These are phyloP conservation scores for Verticillium nubilum DNA, from an alignment of 2,329 filamentous ascomycete species.

Conservation along the genomic window DNA sequence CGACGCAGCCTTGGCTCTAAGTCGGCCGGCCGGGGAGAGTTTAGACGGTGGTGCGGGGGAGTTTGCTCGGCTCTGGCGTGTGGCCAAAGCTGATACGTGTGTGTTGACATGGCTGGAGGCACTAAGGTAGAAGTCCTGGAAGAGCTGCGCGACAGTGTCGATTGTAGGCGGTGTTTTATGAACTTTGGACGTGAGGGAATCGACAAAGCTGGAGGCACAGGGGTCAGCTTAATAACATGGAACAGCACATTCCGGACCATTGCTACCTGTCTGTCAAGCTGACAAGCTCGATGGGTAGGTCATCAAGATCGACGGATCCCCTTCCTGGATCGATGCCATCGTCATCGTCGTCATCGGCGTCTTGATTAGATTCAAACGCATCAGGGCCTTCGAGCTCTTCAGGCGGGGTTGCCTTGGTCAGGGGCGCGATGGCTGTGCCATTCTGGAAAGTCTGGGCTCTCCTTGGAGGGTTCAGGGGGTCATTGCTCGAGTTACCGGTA, in stretches of 20 bases:
- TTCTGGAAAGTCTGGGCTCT: conserved; percentile 15
- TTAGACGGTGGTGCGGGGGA: conserved; percentile 52
- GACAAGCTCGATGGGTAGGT: conserved; percentile 89
- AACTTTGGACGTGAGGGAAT: conserved; percentile 81
- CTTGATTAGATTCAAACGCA: conserved; percentile 42
- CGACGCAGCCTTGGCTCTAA: conserved; percentile 51
- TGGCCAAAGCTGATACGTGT: conserved; percentile 76
- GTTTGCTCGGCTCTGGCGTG: conserved; percentile 64
- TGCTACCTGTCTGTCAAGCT: conserved; percentile 79
- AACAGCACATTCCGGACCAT: neutral
- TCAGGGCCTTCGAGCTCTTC: conserved; percentile 29
- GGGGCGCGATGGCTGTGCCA: neutral
- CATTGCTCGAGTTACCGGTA: conserved; percentile 13
- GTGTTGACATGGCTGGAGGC: conserved; percentile 80
- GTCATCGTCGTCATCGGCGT: conserved; percentile 36
- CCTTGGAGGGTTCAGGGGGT: conserved; percentile 27
- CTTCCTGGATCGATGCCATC: conserved; percentile 41
- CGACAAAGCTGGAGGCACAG: conserved; percentile 65
- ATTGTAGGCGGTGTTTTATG: conserved; percentile 79
- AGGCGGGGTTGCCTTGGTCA: conserved; percentile 10
- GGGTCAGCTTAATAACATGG: conserved; percentile 4
- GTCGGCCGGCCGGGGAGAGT: conserved; percentile 48
- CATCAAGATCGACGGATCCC: conserved; percentile 69
- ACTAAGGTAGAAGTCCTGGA: conserved; percentile 87
- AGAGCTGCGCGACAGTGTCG: conserved; percentile 76